Conservation (phyloP, 2,329 filamentous ascomycete genomes). For the Fusarium marasasianum region DNA sequence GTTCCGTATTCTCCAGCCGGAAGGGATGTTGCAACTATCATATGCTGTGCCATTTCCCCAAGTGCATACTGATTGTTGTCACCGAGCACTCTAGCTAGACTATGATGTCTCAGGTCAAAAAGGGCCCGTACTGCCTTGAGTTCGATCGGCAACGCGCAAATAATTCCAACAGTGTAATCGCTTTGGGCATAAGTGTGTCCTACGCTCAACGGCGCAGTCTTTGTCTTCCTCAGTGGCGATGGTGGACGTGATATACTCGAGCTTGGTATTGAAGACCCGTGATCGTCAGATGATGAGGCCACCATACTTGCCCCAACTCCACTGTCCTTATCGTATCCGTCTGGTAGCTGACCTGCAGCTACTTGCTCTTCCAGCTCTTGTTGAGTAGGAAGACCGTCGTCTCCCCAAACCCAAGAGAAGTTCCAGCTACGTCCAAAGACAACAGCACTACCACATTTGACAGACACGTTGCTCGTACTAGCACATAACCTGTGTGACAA, state of each 20-base stretch:
- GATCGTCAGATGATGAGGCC: fast-evolving
- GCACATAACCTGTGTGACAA: not conserved
- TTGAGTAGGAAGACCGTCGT: too few species aligned
- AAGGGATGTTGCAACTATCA: not conserved
- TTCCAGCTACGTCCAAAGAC: not conserved
- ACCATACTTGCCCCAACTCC: not conserved
- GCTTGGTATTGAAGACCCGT: not conserved
- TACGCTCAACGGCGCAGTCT: fast-evolving
- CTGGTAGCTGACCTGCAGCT: too few species aligned
- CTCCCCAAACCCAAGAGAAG: not conserved
- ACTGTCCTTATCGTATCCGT: not conserved
- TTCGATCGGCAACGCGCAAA: not conserved
- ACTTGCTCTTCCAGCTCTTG: too few species aligned
- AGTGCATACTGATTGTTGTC: not conserved
- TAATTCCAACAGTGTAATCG: not conserved
- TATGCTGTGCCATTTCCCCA: not conserved
- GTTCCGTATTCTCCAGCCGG: not conserved
- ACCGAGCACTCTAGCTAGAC: fast-evolving
- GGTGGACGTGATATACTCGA: not conserved
- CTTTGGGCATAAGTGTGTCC: fast-evolving
- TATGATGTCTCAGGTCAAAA: not conserved
- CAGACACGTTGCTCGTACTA: not conserved
- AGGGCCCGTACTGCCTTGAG: not conserved
- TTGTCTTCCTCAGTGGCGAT: not conserved
- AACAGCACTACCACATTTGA: not conserved